Percentiles rank a stretch among this genome's conserved stretches.
Evolutionary conservation across 805 yeast species (phyloP).

Genomic region (Pichia scutulata): DNA sequence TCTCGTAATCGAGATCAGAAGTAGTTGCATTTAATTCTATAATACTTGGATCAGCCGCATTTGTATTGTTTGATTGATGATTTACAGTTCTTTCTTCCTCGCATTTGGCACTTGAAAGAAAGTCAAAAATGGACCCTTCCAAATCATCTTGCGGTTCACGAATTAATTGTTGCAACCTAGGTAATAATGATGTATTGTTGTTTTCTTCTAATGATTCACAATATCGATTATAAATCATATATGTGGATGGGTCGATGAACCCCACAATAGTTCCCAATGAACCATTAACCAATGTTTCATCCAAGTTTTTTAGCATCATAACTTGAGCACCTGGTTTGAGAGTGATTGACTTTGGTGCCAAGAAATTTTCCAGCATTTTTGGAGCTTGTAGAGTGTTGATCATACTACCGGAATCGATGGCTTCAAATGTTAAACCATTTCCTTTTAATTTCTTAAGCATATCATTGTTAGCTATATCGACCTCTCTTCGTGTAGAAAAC

Average conservation of each 20-base stretch:
- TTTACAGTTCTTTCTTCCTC: neutral
- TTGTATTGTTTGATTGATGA: neutral
- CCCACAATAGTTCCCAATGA: slow-evolving; percentile 57
- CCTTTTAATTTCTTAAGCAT: slow-evolving; percentile 44
- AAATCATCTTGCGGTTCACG: neutral
- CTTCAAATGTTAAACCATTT: slow-evolving; percentile 33
- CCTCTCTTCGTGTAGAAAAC: slow-evolving; percentile 67
- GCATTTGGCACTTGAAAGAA: neutral
- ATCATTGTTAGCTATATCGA: slow-evolving; percentile 52
- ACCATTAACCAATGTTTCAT: slow-evolving; percentile 68
- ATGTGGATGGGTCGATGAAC: slow-evolving; percentile 42
- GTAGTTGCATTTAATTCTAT: neutral
- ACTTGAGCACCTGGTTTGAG: slow-evolving; percentile 73
- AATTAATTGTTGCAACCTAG: neutral
- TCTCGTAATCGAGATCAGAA: neutral
- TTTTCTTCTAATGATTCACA: slow-evolving; percentile 17
- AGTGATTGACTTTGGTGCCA: slow-evolving; percentile 51
- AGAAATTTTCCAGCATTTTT: slow-evolving; percentile 44
- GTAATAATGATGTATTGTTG: neutral
- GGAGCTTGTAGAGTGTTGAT: slow-evolving; percentile 35
- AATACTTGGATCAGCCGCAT: neutral
- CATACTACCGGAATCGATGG: slow-evolving; percentile 48
- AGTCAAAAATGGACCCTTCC: slow-evolving; percentile 6
- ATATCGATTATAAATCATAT: slow-evolving; percentile 10
- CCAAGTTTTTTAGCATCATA: slow-evolving; percentile 73